Conservation (phyloP, 2,329 filamentous ascomycete genomes). For the Aspergillus melleus region DNA sequence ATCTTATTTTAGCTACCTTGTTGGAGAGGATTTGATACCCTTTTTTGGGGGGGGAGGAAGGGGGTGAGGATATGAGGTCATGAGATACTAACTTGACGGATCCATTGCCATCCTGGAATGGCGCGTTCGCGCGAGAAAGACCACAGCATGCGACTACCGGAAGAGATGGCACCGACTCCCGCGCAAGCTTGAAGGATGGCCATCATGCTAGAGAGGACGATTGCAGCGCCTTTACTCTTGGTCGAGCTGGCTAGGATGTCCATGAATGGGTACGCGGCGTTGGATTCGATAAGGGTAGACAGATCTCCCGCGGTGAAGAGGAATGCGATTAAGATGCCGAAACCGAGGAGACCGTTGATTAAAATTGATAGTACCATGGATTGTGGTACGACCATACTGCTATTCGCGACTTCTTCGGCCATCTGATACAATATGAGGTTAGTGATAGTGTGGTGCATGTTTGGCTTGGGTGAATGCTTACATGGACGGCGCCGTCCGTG, state of each 20-base stretch:
- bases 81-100: slow-evolving; percentile 23
- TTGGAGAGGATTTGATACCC: too few relatives aligned
- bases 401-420: slow-evolving; percentile 43
- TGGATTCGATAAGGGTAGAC: slow-evolving; percentile 31
- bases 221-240: slow-evolving; percentile 30
- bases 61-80: too few relatives aligned
- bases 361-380: slow-evolving; percentile 37
- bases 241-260: slow-evolving; percentile 49
- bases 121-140: slow-evolving; percentile 41
- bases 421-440: slow-evolving; percentile 19
- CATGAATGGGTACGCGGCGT: slow-evolving; percentile 38
- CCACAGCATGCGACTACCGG: slow-evolving; percentile 35
- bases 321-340: slow-evolving; percentile 37
- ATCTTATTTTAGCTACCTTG: not conserved
- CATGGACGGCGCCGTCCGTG: slow-evolving; percentile 22
- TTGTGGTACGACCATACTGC: slow-evolving; percentile 35
- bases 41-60: too few relatives aligned
- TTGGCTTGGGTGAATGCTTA: slow-evolving; percentile 8
- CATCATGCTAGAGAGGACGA: slow-evolving; percentile 34
- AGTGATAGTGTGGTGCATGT: not conserved
- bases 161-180: slow-evolving; percentile 33
- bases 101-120: slow-evolving; percentile 30
- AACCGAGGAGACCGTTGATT: slow-evolving; percentile 38
- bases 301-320: slow-evolving; percentile 39
- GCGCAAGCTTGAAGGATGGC: slow-evolving; percentile 29